Evolutionary conservation across 2,329 filamentous ascomycete species (phyloP).

Genomic region (Penicillium griseofulvum): DNA sequence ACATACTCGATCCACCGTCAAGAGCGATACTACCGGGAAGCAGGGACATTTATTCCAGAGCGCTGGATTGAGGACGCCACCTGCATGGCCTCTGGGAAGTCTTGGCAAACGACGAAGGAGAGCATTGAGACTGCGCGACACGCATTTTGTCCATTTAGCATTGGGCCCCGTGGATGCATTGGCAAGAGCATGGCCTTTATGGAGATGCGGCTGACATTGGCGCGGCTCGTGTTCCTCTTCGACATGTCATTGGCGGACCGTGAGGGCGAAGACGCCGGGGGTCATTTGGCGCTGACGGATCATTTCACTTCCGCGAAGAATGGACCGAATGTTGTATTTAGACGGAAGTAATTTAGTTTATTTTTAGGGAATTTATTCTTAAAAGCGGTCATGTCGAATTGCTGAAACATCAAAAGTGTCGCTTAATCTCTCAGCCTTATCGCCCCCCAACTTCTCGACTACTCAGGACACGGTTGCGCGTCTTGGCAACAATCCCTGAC

Average conservation of each 20-base stretch:
- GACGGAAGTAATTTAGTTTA: not conserved
- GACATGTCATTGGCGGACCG: constrained; percentile 39
- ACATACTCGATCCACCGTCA: constrained; percentile 70
- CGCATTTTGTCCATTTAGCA: constrained; percentile 65
- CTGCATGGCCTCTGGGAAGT: constrained; percentile 34
- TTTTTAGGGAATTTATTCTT: not conserved
- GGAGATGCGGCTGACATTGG: constrained; percentile 42
- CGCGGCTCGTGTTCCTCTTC: constrained; percentile 40
- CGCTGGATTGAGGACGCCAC: constrained; percentile 60
- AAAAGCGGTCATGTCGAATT: not conserved
- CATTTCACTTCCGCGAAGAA: constrained; percentile 41
- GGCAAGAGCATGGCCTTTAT: constrained; percentile 46
- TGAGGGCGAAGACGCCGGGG: constrained; percentile 33
- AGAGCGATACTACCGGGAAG: constrained; percentile 58
- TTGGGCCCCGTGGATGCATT: constrained; percentile 44
- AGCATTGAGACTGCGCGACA: constrained; percentile 56
- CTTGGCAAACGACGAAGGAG: constrained; percentile 47
- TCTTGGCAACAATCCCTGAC: constrained; percentile 13
- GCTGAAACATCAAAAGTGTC: not conserved
- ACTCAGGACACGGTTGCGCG: constrained; percentile 26
- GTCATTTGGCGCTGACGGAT: constrained; percentile 38
- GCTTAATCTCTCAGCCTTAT: constrained; percentile 4
- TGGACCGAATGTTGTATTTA: constrained; percentile 36
- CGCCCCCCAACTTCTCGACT: not conserved
- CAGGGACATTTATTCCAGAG: constrained; percentile 61